Percentiles rank a stretch among this genome's conserved stretches.
Evolutionary conservation across 2,329 filamentous ascomycete species (phyloP).

Genomic region (Xylariaceae sp.): DNA sequence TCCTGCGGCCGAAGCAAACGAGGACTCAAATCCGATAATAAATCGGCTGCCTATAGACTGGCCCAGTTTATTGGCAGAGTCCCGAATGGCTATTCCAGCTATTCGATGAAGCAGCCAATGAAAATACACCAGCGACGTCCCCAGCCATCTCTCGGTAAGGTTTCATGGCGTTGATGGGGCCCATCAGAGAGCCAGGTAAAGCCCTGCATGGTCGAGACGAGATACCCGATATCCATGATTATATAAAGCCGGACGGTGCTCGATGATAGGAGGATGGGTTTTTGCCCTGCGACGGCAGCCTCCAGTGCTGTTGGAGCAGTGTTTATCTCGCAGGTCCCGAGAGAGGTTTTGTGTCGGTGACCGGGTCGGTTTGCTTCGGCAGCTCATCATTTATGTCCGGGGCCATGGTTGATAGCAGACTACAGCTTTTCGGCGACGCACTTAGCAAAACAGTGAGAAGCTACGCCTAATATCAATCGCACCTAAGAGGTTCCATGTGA

Average conservation of each 20-base stretch:
- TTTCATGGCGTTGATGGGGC: conserved; percentile 49
- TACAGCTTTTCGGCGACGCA: not conserved
- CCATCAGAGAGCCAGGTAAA: conserved; percentile 54
- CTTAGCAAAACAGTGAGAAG: not conserved
- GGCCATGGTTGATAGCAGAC: conserved; percentile 7
- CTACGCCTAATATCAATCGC: not conserved
- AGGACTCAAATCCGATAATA: conserved; percentile 54
- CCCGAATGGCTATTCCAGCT: conserved; percentile 48
- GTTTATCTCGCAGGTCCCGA: conserved; percentile 33
- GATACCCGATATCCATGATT: conserved; percentile 39
- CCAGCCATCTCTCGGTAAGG: conserved; percentile 47
- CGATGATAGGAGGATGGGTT: conserved; percentile 33
- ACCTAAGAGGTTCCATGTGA: not conserved
- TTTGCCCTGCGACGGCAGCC: conserved; percentile 35
- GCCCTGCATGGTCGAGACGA: conserved; percentile 51
- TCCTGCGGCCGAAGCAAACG: conserved; percentile 55
- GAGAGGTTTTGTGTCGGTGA: conserved; percentile 24
- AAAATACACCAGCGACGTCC: conserved; percentile 55
- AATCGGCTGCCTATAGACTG: conserved; percentile 56
- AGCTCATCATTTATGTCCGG: conserved; percentile 13
- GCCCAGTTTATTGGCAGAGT: conserved; percentile 41
- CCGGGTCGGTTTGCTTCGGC: conserved; percentile 21
- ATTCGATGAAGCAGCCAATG: conserved; percentile 50
- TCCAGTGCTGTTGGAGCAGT: conserved; percentile 37
- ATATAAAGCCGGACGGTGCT: conserved; percentile 37